Conservation (phyloP, 2,329 filamentous ascomycete species). For the Mycosphaerella sp. region DNA sequence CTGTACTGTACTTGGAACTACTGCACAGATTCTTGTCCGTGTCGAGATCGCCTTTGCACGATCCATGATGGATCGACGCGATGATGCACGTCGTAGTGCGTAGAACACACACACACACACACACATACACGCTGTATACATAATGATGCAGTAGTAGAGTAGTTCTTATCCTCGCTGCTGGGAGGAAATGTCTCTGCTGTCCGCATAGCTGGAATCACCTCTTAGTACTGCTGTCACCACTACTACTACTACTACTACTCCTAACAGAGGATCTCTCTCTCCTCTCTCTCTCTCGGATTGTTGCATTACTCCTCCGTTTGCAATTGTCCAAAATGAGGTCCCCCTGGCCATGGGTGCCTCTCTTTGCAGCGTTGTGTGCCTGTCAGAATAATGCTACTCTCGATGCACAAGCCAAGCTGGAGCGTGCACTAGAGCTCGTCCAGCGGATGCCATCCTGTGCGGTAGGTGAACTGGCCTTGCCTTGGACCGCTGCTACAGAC, state of each 20-base stretch:
- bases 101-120: too few relatives aligned
- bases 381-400: constrained; percentile 15
- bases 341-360: constrained; percentile 5
- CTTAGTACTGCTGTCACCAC: too few relatives aligned
- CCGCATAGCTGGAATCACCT: background rate
- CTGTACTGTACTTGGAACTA: too few relatives aligned
- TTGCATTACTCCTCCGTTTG: background rate
- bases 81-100: too few relatives aligned
- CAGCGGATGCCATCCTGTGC: constrained; percentile 17
- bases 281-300: background rate
- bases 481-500: too few relatives aligned
- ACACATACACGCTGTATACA: too few relatives aligned
- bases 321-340: constrained; percentile 11
- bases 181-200: background rate
- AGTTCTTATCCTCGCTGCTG: background rate
- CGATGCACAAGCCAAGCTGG: constrained; percentile 7
- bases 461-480: too few relatives aligned
- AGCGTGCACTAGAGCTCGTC: constrained; percentile 11
- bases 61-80: too few relatives aligned
- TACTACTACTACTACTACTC: too few relatives aligned
- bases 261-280: background rate
- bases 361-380: constrained; percentile 8
- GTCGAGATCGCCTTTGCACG: too few relatives aligned
- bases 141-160: too few relatives aligned
- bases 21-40: too few relatives aligned